Evolutionary conservation across 768 basidiomycete genomes (phyloP), one percentile per base, ranked within the genome.

Genomic region (Serpula lacrymans): DNA sequence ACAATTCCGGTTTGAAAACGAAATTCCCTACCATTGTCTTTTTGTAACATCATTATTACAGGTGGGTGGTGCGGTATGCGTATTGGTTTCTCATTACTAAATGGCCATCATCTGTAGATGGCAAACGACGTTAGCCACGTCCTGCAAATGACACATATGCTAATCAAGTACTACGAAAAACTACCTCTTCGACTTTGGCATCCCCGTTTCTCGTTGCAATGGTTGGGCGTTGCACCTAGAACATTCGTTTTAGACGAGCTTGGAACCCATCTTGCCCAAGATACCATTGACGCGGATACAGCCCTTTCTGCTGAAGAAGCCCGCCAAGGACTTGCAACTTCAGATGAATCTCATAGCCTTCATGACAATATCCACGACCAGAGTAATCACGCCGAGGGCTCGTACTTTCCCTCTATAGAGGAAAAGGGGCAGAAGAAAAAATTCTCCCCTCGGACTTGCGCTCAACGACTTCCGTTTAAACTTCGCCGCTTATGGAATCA

Each of bases 21-120:
- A n/a, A n/a, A n/a, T n/a, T n/a, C n/a, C n/a, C n/a, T n/a, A n/a
- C n/a, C n/a, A n/a, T n/a, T 69, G 66, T 44, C 55, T 69, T 12
- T 67, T 68, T 33, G 61, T 68, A 49, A 68, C 70, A 21, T 70
- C 70, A 3, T 46, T 72, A 20, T 50, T 74, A n/a, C 70, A 74
- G 64, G 71, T 71, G 42, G 29, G 54, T 24, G 16, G 35, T n/a
- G n/a, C n/a, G n/a, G n/a, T n/a, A n/a, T n/a, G n/a, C n/a, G n/a
- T n/a, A n/a, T n/a, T n/a, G n/a, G n/a, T n/a, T n/a, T n/a, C n/a
- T n/a, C n/a, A n/a, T n/a, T n/a, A n/a, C n/a, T n/a, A n/a, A n/a
- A n/a, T n/a, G n/a, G n/a, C n/a, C n/a, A n/a, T n/a, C n/a, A n/a
- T 27, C 17, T 9, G 10, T 37, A 75, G 72, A 72, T 72, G 68